Evolutionary conservation across 495 filamentous ascomycete species (phyloP), one percentile per base, ranked within the genome.

Genomic region (Podospora pseudopauciseta): DNA sequence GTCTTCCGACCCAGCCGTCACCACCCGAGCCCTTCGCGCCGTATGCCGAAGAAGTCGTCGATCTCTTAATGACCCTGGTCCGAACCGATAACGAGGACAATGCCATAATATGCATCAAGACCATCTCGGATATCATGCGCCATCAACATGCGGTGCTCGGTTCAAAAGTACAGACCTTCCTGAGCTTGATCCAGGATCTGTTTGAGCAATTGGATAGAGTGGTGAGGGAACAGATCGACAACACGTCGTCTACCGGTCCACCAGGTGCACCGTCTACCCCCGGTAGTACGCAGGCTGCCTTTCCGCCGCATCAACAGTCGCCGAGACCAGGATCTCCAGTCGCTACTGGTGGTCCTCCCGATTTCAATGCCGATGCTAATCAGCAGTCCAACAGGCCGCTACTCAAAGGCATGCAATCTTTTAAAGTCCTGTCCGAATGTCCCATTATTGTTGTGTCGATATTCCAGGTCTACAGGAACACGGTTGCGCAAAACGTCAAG

Each of bases 361-460:
- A 77, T 53, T 78, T 78, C 11, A 76, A 80, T 64, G 84, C 89
- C 54, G 94, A 98, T 63, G 81, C 94, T 13, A 89, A 87, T 54
- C 91, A 94, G 69, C 93, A 94, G 77, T 86, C 91, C 63, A 90
- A 87, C 30, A 88, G 94, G 66, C 88, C 90, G 27, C 79, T 98
- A 27, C 80, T 92, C 55, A 93, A 90, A 75, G 95, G 96, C 19
- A 97, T 97, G 94, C 91, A 97, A 78, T 97, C 94, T 5, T 99
- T 99, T 85, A 99, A 98, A 78, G 96, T 99, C 44, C 86, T 98
- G 18, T 92, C 94, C 0, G 96, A 99, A 77, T 98, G 94, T 70
- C 96, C 96, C 1, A 99, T 99, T 68, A 97, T 98, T 66, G 96
- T 99, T 32, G 96, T 99, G 19, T 99, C 96, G 7, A 90, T 98